A percentile compares a stretch with the other conserved stretches of the same genome.
phyloP scores from a whole-genome alignment of 1,284 basidiomycete genomes.

The Mycena sp. region DNA sequence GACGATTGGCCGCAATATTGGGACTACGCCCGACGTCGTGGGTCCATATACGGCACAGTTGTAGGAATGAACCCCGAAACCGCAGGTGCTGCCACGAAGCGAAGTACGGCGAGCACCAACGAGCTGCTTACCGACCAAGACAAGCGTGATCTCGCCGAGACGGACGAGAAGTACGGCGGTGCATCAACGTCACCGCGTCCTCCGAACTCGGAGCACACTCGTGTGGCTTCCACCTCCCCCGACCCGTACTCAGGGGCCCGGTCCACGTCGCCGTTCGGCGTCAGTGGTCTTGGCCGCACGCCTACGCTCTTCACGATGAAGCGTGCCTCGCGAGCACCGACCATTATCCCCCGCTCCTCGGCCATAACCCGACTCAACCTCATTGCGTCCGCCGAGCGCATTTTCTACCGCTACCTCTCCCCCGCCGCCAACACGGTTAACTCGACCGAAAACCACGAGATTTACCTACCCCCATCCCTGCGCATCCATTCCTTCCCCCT shows the following conservation, averaged over 20 bases:
- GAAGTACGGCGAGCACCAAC: constrained; percentile 78
- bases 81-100: constrained; percentile 60
- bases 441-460: constrained; percentile 84
- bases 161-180: constrained; percentile 63
- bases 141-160: constrained; percentile 60
- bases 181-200: constrained; percentile 55
- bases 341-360: constrained; percentile 88
- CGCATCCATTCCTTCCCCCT: constrained; percentile 85
- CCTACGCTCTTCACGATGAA: constrained; percentile 76
- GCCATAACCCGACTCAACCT: constrained; percentile 93
- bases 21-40: constrained; percentile 86
- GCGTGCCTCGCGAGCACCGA: constrained; percentile 84
- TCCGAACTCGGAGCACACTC: constrained; percentile 58
- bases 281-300: constrained; percentile 66
- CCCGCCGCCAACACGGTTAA: constrained; percentile 73
- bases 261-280: constrained; percentile 82
- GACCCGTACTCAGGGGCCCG: constrained; percentile 61
- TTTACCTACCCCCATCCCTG: constrained; percentile 91
- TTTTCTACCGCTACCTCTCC: constrained; percentile 93
- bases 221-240: constrained; percentile 60
- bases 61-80: constrained; percentile 75
- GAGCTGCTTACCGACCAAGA: constrained; percentile 75
- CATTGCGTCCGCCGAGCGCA: constrained; percentile 93
- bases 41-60: constrained; percentile 91
- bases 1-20: constrained; percentile 99